These are phyloP conservation scores for Boechera stricta DNA, from an alignment of 345 rosid species.

Conservation along the genomic window DNA sequence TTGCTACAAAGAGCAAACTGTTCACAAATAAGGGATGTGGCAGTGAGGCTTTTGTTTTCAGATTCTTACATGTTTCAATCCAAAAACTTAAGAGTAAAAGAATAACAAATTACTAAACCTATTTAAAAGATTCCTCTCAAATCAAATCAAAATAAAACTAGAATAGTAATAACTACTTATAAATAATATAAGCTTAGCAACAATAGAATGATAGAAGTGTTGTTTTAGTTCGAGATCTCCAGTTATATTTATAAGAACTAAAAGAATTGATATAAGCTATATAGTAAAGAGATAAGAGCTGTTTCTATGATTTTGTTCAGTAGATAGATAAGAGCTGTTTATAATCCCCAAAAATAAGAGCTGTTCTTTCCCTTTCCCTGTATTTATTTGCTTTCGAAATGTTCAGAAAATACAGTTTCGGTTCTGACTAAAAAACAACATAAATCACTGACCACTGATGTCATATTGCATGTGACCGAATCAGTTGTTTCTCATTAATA, in stretches of 20 bases:
- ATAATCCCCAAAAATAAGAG: slow-evolving; percentile 25
- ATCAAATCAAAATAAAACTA: neutral
- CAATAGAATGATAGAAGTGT: neutral
- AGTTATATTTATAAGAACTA: neutral
- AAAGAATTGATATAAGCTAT: slow-evolving; percentile 16
- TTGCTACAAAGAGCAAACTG: neutral
- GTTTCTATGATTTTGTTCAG: too few species aligned
- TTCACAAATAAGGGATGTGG: neutral
- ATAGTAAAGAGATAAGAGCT: too few species aligned
- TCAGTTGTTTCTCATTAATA: slow-evolving; percentile 29
- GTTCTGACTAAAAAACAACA: slow-evolving; percentile 42
- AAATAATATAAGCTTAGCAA: neutral
- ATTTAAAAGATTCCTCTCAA: neutral
- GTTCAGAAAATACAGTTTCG: slow-evolving; percentile 29
- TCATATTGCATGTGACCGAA: slow-evolving; percentile 44
- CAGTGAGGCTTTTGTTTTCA: neutral
- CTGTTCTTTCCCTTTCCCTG: slow-evolving; percentile 26
- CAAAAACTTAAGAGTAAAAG: too few species aligned
- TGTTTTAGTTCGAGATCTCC: neutral
- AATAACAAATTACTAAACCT: neutral
- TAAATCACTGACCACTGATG: slow-evolving; percentile 36
- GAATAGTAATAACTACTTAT: neutral
- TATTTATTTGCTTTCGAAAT: slow-evolving; percentile 28
- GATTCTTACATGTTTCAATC: neutral
- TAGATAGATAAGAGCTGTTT: slow-evolving; percentile 40